These are phyloP conservation scores for Amanita rubescens DNA, from an alignment of 768 basidiomycete genomes.

Conservation along the genomic window DNA sequence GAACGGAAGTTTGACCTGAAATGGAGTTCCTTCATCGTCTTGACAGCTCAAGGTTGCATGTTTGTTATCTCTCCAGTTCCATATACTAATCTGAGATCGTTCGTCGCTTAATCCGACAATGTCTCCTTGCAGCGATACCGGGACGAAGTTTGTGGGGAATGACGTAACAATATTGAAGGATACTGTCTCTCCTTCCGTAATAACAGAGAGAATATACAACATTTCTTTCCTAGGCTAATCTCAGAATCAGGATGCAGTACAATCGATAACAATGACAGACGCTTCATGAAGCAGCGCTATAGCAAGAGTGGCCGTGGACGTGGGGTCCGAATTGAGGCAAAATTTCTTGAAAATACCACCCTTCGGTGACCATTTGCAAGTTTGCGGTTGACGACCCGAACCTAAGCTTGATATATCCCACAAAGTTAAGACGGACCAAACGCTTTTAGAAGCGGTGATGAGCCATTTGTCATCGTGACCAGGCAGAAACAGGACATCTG, in stretches of 20 bases:
- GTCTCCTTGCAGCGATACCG: constrained; percentile 42
- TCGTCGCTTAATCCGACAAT: constrained; percentile 50
- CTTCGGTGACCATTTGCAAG: constrained; percentile 44
- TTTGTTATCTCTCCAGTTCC: constrained; percentile 44
- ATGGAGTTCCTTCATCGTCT: constrained; percentile 18
- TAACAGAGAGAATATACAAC: constrained; percentile 27
- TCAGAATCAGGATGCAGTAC: constrained; percentile 14
- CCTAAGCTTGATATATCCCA: constrained; percentile 36
- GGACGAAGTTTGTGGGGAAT: constrained; percentile 35
- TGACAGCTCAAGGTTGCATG: constrained; percentile 40
- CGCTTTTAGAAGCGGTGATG: constrained; percentile 46
- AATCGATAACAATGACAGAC: constrained; percentile 26
- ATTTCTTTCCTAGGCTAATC: constrained; percentile 19
- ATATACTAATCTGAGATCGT: constrained; percentile 39
- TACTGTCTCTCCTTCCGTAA: constrained; percentile 8
- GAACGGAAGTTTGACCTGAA: constrained; percentile 20
- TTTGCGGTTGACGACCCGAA: constrained; percentile 2
- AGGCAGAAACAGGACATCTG: constrained; percentile 47
- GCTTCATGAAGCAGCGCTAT: constrained; percentile 38
- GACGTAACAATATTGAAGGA: constrained; percentile 24
- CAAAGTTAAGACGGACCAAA: constrained; percentile 52
- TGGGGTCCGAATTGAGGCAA: constrained; percentile 38
- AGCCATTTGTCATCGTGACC: constrained; percentile 36
- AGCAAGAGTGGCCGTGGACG: constrained; percentile 42
- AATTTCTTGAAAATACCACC: constrained; percentile 47